These are phyloP conservation scores for Orbilia javanica DNA, from an alignment of 2,329 filamentous ascomycete species.

Conservation along the genomic window DNA sequence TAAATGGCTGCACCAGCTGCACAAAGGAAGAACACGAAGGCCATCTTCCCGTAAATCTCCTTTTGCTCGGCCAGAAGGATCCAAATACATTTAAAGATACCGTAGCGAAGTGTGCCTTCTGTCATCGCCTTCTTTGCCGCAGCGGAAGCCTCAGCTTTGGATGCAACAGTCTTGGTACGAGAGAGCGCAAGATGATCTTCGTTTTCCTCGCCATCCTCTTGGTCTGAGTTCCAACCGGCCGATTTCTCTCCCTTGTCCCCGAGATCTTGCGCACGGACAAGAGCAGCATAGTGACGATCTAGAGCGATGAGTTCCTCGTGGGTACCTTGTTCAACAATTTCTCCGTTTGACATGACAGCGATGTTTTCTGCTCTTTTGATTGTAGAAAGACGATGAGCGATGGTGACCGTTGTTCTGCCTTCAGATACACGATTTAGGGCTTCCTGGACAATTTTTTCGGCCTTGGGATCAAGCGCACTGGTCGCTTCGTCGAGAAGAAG, in stretches of 20 bases:
- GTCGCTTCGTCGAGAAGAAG: constrained; percentile 83
- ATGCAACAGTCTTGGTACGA: constrained; percentile 46
- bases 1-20: constrained; percentile 64
- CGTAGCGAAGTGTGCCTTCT: constrained; percentile 60
- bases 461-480: constrained; percentile 72
- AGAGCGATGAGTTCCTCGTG: constrained; percentile 78
- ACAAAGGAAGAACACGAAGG: constrained; percentile 69
- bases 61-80: constrained; percentile 71
- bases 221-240: constrained; percentile 36
- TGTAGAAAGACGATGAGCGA: constrained; percentile 81
- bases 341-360: constrained; percentile 78
- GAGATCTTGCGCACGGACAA: constrained; percentile 75
- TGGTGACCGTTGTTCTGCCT: constrained; percentile 79
- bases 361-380: constrained; percentile 84
- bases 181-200: constrained; percentile 25
- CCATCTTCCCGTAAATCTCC: constrained; percentile 69
- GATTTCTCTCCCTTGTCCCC: constrained; percentile 64
- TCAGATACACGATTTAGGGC: constrained; percentile 73
- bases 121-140: constrained; percentile 58
- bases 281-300: constrained; percentile 74
- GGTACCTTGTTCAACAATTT: constrained; percentile 79
- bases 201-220: constrained; percentile 57
- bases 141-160: constrained; percentile 46
- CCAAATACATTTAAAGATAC: constrained; percentile 71
- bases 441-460: constrained; percentile 72